phyloP scores from a whole-genome alignment of 179 eudicot species.

The Sideroxylon spinosum region DNA sequence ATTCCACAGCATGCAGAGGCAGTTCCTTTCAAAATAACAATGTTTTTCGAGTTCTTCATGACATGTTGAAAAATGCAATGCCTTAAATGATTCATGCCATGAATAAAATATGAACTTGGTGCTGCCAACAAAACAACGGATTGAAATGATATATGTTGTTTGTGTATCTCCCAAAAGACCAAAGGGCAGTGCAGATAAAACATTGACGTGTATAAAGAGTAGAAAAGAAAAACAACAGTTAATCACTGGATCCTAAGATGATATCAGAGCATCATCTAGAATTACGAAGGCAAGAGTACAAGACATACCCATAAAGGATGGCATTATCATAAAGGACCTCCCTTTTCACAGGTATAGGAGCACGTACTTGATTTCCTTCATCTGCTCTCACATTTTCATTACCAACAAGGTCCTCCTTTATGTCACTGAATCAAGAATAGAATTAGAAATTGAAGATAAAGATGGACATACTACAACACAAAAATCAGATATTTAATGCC shows the following conservation, averaged over 20 bases:
- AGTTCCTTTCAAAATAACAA: not conserved
- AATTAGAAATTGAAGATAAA: not conserved
- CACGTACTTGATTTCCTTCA: conserved; percentile 57
- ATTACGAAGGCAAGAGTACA: not conserved
- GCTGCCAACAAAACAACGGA: not conserved
- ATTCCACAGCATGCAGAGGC: no score
- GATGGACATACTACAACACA: not conserved
- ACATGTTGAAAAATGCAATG: not conserved
- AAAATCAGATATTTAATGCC: not conserved
- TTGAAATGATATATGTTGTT: not conserved
- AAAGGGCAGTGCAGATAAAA: not conserved
- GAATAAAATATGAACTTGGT: no score
- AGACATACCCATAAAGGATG: conserved; percentile 50
- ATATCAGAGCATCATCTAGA: not conserved
- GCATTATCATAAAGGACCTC: conserved; percentile 83
- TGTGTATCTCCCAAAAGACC: not conserved
- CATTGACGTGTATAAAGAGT: not conserved
- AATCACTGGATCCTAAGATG: not conserved
- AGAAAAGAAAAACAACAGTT: not conserved
- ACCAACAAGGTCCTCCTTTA: conserved; percentile 29
- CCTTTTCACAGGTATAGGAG: conserved; percentile 91
- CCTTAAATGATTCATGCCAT: no score
- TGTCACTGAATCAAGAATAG: conserved; percentile 36
- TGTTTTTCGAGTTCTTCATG: not conserved
- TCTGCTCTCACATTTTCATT: conserved; percentile 24